Conservation (phyloP, 202 grass and related monocot species). For the Panicum hallii region DNA sequence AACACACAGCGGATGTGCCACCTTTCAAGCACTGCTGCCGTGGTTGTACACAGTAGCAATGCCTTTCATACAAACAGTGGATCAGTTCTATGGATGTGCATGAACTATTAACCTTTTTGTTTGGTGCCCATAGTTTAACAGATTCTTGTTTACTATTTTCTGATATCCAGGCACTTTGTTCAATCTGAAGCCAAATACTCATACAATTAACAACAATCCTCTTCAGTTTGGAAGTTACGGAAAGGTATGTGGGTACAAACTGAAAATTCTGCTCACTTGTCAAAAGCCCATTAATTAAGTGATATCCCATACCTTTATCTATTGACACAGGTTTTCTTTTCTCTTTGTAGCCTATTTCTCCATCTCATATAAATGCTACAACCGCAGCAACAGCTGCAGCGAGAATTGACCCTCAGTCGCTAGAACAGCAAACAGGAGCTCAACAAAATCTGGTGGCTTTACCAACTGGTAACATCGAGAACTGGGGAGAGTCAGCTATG, state of each 20-base stretch:
- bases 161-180: conserved; percentile 61
- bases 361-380: conserved; percentile 44
- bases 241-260: conserved; percentile 53
- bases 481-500: conserved; percentile 82
- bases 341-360: conserved; percentile 58
- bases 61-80: background rate
- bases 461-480: conserved; percentile 63
- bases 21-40: background rate
- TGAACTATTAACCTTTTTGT: conserved; percentile 20
- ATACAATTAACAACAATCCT: conserved; percentile 48
- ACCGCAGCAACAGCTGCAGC: conserved; percentile 15
- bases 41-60: background rate
- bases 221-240: conserved; percentile 69
- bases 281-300: conserved; percentile 25
- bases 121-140: background rate
- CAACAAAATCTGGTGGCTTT: conserved; percentile 59
- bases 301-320: conserved; percentile 35
- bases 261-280: background rate
- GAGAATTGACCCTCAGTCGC: conserved; percentile 45
- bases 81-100: conserved; percentile 7
- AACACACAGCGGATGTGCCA: background rate
- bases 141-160: conserved; percentile 32
- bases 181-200: conserved; percentile 65
- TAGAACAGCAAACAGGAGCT: conserved; percentile 51
- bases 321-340: conserved; percentile 37